phyloP scores from a whole-genome alignment of 2,329 filamentous ascomycete genomes.

The Emergomyces orientalis region DNA sequence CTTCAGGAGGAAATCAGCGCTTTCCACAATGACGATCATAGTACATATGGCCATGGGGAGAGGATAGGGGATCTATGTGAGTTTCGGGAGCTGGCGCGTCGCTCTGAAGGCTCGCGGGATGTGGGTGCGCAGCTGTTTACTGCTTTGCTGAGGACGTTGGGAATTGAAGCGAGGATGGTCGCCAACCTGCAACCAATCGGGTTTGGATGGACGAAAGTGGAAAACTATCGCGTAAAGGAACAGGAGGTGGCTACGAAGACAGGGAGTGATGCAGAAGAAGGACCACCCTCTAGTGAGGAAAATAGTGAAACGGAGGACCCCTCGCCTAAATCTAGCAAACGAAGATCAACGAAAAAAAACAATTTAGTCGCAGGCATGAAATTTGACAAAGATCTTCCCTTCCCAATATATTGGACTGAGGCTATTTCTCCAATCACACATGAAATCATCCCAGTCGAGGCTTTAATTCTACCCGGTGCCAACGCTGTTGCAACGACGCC shows the following conservation, averaged over 20 bases:
- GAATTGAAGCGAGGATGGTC: constrained; percentile 73
- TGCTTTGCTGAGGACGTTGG: constrained; percentile 67
- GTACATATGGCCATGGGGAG: constrained; percentile 65
- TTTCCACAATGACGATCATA: constrained; percentile 53
- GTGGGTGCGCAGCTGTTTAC: constrained; percentile 85
- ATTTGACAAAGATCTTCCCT: constrained; percentile 67
- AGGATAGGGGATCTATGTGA: constrained; percentile 55
- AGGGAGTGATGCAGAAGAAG: constrained; percentile 19
- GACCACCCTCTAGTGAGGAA: not conserved
- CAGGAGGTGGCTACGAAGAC: constrained; percentile 14
- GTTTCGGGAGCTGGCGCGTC: constrained; percentile 59
- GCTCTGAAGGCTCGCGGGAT: constrained; percentile 73
- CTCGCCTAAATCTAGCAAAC: not conserved
- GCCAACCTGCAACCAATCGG: constrained; percentile 77
- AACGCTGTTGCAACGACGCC: constrained; percentile 60
- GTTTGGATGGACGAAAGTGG: constrained; percentile 80
- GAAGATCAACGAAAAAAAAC: not conserved
- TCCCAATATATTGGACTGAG: constrained; percentile 90
- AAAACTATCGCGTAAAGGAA: constrained; percentile 56
- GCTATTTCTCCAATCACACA: constrained; percentile 72
- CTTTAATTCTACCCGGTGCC: constrained; percentile 49
- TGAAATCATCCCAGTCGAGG: constrained; percentile 69
- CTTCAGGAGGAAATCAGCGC: constrained; percentile 65
- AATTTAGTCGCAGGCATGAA: constrained; percentile 28
- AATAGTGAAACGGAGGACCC: not conserved